Percentiles rank a stretch among this genome's conserved stretches.
Conservation (phyloP, 2,329 filamentous ascomycete genomes). For the Akanthomyces muscarius region DNA sequence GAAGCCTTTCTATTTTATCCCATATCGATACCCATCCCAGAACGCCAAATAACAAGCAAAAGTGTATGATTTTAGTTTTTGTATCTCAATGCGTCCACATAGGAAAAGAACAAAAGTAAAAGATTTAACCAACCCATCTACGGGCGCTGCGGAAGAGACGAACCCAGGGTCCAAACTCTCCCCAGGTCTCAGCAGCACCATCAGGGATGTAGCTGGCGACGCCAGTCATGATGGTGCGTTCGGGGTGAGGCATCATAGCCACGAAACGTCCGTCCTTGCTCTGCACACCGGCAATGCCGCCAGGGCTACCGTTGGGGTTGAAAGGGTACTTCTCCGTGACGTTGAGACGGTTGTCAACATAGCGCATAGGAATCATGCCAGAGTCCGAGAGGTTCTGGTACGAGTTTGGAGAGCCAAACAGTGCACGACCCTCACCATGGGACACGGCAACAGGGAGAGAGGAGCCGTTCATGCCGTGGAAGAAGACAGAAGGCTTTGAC, state of each 20-base stretch:
- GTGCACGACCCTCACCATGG: conserved; percentile 85
- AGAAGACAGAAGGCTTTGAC: conserved; percentile 67
- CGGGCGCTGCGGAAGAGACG: conserved; percentile 84
- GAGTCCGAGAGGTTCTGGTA: conserved; percentile 55
- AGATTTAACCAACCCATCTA: conserved; percentile 69
- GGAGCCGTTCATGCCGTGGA: conserved; percentile 81
- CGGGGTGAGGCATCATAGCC: conserved; percentile 90
- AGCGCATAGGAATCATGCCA: conserved; percentile 73
- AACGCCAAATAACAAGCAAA: not conserved
- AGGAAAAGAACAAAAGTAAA: not conserved
- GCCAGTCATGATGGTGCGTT: conserved; percentile 79
- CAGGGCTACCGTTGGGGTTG: conserved; percentile 81
- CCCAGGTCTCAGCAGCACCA: conserved; percentile 60
- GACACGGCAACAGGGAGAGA: conserved; percentile 81
- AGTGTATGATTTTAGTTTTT: not conserved
- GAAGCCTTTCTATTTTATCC: conserved; percentile 4
- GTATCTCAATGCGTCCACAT: conserved; percentile 4
- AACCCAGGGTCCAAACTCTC: conserved; percentile 79
- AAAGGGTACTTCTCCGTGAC: conserved; percentile 80
- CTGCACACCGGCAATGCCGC: conserved; percentile 75
- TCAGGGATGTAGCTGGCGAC: conserved; percentile 70
- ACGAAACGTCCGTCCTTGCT: conserved; percentile 75
- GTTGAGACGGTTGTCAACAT: conserved; percentile 71
- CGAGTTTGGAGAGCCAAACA: conserved; percentile 54
- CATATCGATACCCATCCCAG: not conserved